These are phyloP conservation scores for Xylaria sp. DNA, from an alignment of 495 filamentous ascomycete genomes.

Conservation along the genomic window DNA sequence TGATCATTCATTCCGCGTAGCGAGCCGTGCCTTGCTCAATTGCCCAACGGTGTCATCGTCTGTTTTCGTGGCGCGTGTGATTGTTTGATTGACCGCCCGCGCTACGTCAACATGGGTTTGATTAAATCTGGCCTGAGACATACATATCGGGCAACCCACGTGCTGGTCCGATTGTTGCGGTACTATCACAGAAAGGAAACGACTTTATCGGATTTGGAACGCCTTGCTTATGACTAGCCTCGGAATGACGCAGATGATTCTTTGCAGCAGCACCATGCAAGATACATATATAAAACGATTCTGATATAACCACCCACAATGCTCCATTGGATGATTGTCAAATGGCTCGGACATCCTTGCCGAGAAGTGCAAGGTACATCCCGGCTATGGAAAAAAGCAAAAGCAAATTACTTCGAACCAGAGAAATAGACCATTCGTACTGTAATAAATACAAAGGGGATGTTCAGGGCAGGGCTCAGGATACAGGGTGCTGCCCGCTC, in stretches of 20 bases:
- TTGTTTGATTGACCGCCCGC: conserved; percentile 25
- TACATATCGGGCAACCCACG: conserved; percentile 26
- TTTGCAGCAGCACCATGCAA: conserved; percentile 29
- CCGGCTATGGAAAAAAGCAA: conserved; percentile 12
- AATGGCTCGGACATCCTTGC: conserved; percentile 27
- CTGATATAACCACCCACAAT: conserved; percentile 15
- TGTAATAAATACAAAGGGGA: conserved; percentile 13
- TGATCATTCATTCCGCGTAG: conserved; percentile 26
- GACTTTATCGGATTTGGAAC: conserved; percentile 22
- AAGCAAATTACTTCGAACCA: conserved; percentile 20
- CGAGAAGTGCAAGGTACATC: conserved; percentile 18
- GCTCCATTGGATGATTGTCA: conserved; percentile 16
- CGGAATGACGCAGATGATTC: conserved; percentile 28
- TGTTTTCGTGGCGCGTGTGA: conserved; percentile 30
- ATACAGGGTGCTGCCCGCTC: neutral
- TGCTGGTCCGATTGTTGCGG: conserved; percentile 24
- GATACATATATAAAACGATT: conserved; percentile 16
- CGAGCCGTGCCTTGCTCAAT: conserved; percentile 22
- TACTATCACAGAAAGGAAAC: conserved; percentile 18
- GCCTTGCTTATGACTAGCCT: conserved; percentile 15
- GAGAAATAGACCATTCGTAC: conserved; percentile 6
- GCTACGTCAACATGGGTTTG: conserved; percentile 26
- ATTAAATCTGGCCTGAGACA: conserved; percentile 11
- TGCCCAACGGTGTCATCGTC: conserved; percentile 24
- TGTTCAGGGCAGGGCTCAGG: neutral